These are phyloP conservation scores for Nannochloris sp. DNA, from an alignment of 139 green algal genomes.

Conservation along the genomic window DNA sequence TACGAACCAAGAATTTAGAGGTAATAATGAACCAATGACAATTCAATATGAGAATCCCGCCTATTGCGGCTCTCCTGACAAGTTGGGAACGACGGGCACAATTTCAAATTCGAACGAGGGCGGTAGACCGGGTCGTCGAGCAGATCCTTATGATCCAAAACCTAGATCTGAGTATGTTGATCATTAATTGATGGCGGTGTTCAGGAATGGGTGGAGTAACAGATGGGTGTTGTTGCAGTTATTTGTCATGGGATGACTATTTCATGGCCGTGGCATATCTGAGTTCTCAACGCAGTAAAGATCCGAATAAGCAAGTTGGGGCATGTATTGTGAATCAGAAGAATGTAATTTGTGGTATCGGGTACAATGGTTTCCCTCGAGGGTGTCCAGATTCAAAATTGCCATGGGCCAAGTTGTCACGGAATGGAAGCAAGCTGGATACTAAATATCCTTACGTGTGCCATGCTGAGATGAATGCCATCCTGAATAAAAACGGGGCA, in stretches of 20 bases:
- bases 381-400: conserved; percentile 77
- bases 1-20: not conserved
- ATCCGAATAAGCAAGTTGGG: conserved; percentile 95
- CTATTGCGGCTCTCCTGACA: not conserved
- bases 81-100: not conserved
- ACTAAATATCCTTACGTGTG: conserved; percentile 91
- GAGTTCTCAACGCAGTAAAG: conserved; percentile 85
- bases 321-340: conserved; percentile 75
- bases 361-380: conserved; percentile 98
- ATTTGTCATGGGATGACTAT: conserved; percentile 97
- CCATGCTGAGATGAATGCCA: conserved; percentile 95
- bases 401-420: conserved; percentile 76
- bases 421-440: conserved; percentile 48
- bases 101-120: not conserved
- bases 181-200: not conserved
- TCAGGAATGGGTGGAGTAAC: not conserved
- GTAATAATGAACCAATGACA: not conserved
- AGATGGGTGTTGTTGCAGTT: conserved; percentile 33
- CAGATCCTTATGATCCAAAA: conserved; percentile 21
- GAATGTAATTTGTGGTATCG: conserved; percentile 94
- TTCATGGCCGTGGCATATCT: conserved; percentile 98
- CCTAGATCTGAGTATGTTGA: conserved; percentile 14
- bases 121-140: not conserved
- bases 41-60: not conserved
- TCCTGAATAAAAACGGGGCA: conserved; percentile 91